Conservation (phyloP, 148 eudicot genomes). For the Nepenthes gracilis region DNA sequence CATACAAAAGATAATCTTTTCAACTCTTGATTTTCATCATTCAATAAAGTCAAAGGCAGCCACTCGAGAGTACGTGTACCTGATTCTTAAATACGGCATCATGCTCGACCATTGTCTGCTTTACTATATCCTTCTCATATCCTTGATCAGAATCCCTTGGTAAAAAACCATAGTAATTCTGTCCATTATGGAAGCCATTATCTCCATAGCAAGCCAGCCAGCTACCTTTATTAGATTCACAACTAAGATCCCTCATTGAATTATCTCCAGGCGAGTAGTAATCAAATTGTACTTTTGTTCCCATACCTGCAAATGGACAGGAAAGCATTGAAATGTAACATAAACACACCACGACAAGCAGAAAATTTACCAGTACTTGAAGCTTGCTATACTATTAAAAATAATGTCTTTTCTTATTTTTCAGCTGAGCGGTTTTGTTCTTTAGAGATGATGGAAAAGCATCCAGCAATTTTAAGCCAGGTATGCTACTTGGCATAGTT, state of each 20-base stretch:
- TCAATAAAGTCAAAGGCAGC: too few species aligned
- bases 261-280: slow-evolving; percentile 49
- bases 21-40: too few species aligned
- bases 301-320: slow-evolving; percentile 50
- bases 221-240: slow-evolving; percentile 47
- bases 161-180: slow-evolving; percentile 33
- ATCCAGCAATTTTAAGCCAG: too few species aligned
- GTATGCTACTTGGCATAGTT: too few species aligned
- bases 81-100: slow-evolving; percentile 75
- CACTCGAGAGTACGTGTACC: slow-evolving; percentile 21
- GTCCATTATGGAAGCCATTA: slow-evolving; percentile 38
- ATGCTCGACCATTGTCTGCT: slow-evolving; percentile 81
- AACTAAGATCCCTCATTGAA: slow-evolving; percentile 67
- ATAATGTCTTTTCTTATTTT: too few species aligned
- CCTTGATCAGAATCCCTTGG: slow-evolving; percentile 40
- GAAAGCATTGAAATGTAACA: slow-evolving; percentile 4
- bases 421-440: too few species aligned
- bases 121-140: slow-evolving; percentile 51
- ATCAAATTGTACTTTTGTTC: slow-evolving; percentile 62
- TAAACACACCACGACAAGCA: neutral
- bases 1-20: too few species aligned
- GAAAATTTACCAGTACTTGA: slow-evolving; percentile 1
- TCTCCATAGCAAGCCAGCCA: slow-evolving; percentile 64
- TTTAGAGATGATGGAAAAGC: too few species aligned
- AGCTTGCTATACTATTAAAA: too few species aligned